Percentiles rank a stretch among this genome's conserved stretches.
Evolutionary conservation across 169 alveolate species (phyloP).

Genomic region (Eimeria maxima): DNA sequence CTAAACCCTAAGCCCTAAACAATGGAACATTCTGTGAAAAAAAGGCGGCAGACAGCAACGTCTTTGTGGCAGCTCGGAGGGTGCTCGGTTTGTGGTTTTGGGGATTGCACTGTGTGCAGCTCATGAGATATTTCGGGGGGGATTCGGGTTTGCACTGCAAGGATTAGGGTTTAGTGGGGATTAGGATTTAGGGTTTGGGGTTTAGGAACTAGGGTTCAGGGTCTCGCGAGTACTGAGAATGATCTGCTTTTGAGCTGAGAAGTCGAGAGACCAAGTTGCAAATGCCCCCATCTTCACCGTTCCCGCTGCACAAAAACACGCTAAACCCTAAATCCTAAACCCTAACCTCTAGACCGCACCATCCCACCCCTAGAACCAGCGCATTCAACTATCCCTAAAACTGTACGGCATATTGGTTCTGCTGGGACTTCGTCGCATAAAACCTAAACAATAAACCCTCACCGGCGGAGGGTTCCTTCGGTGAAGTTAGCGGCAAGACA

Average conservation of each 20-base stretch:
- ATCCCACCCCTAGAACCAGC: background rate
- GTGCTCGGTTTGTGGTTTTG: background rate
- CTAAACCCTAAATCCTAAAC: background rate
- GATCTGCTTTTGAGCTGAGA: slow-evolving; percentile 20
- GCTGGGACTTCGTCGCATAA: background rate
- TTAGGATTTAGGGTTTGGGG: background rate
- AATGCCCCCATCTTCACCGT: slow-evolving; percentile 11
- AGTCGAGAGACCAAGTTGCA: slow-evolving; percentile 39
- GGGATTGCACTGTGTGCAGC: background rate
- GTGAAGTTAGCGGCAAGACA: background rate
- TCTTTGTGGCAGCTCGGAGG: background rate
- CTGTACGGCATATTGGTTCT: background rate
- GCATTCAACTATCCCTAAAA: background rate
- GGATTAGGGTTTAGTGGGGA: slow-evolving; percentile 4
- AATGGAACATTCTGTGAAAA: background rate
- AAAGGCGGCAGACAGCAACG: background rate
- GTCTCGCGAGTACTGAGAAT: background rate
- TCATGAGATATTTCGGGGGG: background rate
- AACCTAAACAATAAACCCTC: slow-evolving; percentile 19
- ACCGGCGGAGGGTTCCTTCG: background rate
- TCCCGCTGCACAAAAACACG: background rate
- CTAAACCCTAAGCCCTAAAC: slow-evolving; percentile 31
- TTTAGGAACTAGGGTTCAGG: background rate
- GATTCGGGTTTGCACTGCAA: background rate
- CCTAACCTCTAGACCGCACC: background rate